Evolutionary conservation across 805 yeast genomes (phyloP).

Genomic region (Tetrapisispora namnaoensis): DNA sequence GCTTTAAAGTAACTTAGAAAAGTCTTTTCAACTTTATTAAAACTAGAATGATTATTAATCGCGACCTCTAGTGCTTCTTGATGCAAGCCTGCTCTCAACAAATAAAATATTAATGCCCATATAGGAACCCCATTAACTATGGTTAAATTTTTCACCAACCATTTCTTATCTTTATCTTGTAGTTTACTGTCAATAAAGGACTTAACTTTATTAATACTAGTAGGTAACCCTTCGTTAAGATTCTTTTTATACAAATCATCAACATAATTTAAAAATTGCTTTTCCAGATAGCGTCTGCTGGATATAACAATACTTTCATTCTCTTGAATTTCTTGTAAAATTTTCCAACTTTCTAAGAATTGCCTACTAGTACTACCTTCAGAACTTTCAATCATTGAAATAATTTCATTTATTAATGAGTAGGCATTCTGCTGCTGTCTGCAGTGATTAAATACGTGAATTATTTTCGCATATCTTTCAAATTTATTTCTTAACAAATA

Average conservation of each 20-base stretch:
- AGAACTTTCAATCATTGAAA: constrained; percentile 47
- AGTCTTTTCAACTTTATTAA: constrained; percentile 75
- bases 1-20: constrained; percentile 73
- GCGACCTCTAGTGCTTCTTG: constrained; percentile 71
- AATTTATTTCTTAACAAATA: constrained; percentile 42
- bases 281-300: constrained; percentile 55
- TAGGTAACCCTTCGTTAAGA: constrained; percentile 48
- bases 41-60: constrained; percentile 52
- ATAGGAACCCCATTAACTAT: constrained; percentile 77
- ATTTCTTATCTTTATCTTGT: constrained; percentile 35
- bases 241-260: constrained; percentile 31
- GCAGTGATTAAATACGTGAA: constrained; percentile 60
- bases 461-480: constrained; percentile 63
- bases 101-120: constrained; percentile 87
- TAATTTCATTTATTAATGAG: constrained; percentile 50
- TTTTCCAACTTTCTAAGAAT: constrained; percentile 63
- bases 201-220: constrained; percentile 61
- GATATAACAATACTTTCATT: constrained; percentile 36
- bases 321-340: constrained; percentile 36
- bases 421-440: constrained; percentile 44
- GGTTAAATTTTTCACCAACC: constrained; percentile 47
- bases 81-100: constrained; percentile 73
- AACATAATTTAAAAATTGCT: constrained; percentile 67
- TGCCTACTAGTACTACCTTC: constrained; percentile 60
- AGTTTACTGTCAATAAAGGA: constrained; percentile 45